Conservation (phyloP, 306 rosid genomes). For the Hippophae rhamnoides region DNA sequence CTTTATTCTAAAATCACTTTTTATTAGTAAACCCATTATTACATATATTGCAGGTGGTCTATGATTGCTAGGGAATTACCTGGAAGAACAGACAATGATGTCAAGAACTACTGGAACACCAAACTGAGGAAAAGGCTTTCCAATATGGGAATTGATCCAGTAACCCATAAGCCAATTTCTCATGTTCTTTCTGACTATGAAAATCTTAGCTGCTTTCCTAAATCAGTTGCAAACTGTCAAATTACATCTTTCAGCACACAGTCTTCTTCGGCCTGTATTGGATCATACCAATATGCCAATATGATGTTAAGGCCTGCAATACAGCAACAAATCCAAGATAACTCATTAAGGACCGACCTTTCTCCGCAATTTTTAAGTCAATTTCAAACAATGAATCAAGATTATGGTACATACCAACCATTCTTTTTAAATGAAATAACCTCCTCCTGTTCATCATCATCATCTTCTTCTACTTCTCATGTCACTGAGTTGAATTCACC, state of each 20-base stretch:
- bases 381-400: conserved; percentile 28
- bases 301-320: conserved; percentile 11
- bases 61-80: conserved; percentile 64
- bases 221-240: conserved; percentile 17
- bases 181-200: conserved; percentile 74
- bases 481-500: conserved; percentile 35
- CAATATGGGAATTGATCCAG: conserved; percentile 84
- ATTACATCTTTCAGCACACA: conserved; percentile 17
- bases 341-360: conserved; percentile 13
- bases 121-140: conserved; percentile 79
- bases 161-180: conserved; percentile 78
- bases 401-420: conserved; percentile 22
- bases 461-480: conserved; percentile 55
- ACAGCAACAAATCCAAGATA: conserved; percentile 20
- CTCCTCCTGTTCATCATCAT: conserved; percentile 63
- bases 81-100: conserved; percentile 96
- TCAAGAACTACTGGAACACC: conserved; percentile 94
- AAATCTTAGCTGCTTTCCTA: conserved; percentile 39
- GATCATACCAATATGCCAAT: conserved; percentile 11
- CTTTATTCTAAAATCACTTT: no score
- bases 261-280: conserved; percentile 18
- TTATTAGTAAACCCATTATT: neutral
- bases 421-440: conserved; percentile 47
- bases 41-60: conserved; percentile 62
- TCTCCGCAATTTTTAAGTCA: conserved; percentile 27